Evolutionary conservation across 768 basidiomycete genomes (phyloP), one percentile per base, ranked within the genome.

Genomic region (Termitomyces sp.): DNA sequence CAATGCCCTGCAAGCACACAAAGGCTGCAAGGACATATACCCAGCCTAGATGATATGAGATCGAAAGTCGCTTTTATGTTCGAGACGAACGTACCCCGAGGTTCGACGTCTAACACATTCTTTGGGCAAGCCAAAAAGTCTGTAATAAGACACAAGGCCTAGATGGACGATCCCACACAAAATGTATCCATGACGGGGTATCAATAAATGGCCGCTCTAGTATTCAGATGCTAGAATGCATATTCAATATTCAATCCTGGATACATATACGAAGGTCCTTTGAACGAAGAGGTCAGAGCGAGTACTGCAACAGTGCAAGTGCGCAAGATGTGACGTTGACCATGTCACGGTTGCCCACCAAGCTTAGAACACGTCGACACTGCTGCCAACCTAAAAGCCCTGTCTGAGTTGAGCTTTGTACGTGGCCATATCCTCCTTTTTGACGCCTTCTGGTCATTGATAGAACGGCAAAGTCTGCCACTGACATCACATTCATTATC

Each of bases 111-210:
- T 59, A 96, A 79, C 7, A 96, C 89, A 68, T 96, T 97, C 69
- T 86, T 86, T 0, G 93, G 91, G 69, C 91, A 96, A 1, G 81
- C 81, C 69, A 95, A 76, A 65, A 91, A 91, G 69, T 96, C 94
- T 96, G 64, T 3, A 11, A 55, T 57, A 15, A 55, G 18, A 24
- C 13, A 9, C n/a, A n/a, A n/a, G n/a, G n/a, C n/a, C n/a, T n/a
- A n/a, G n/a, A n/a, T n/a, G n/a, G n/a, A 92, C 91, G 60, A 92
- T 82, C 39, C 84, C 82, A 69, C 90, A 92, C 7, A 91, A 77
- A 50, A 92, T 75, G 66, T 89, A 92, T 5, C 90, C 90, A 63
- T 86, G 85, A 74, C 84, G 84, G 0, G 88, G 88, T 69, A 90
- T 86, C 68, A 78, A 67, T 92, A 93, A 2, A 85, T 87, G 0